A percentile compares a stretch with the other conserved stretches of the same genome.
Conservation (phyloP, 495 filamentous ascomycete species). For the Aspergillus kassunensis region DNA sequence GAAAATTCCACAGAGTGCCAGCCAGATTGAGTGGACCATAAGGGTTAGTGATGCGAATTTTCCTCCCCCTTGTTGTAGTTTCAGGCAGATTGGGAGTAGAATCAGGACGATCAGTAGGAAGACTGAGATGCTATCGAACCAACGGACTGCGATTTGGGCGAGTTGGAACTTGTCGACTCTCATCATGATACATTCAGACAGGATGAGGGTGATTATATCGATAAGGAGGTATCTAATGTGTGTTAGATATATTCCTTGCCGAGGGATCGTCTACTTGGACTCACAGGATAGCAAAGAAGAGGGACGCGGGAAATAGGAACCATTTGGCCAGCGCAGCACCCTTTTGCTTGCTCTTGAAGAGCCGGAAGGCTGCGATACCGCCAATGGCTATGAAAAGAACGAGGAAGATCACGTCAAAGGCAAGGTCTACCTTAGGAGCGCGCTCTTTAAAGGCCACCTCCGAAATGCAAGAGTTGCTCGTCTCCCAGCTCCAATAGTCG, state of each 20-base stretch:
- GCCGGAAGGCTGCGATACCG: background rate
- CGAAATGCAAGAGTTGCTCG: background rate
- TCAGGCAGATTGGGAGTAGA: slow-evolving; percentile 16
- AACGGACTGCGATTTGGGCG: background rate
- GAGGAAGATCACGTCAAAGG: slow-evolving; percentile 18
- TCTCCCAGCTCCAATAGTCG: background rate
- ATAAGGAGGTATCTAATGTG: slow-evolving; percentile 2
- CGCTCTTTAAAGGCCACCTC: slow-evolving; percentile 6
- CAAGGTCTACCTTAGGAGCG: background rate
- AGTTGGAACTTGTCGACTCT: background rate
- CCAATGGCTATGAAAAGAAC: slow-evolving; percentile 9
- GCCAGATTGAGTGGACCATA: slow-evolving; percentile 2
- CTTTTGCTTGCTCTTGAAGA: slow-evolving; percentile 9
- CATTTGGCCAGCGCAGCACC: background rate
- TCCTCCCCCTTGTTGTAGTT: slow-evolving; percentile 8
- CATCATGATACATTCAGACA: slow-evolving; percentile 14
- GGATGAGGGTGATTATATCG: slow-evolving; percentile 7
- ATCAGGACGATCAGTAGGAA: slow-evolving; percentile 11
- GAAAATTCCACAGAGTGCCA: slow-evolving; percentile 10
- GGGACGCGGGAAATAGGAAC: slow-evolving; percentile 10
- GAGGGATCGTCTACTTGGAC: background rate
- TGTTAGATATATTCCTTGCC: too few species aligned
- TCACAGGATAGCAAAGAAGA: slow-evolving; percentile 14
- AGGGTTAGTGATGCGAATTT: slow-evolving; percentile 5
- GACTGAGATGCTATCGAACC: slow-evolving; percentile 7